phyloP scores from a whole-genome alignment of 352 stramenopile species.

The Hyaloperonospora brassicae region DNA sequence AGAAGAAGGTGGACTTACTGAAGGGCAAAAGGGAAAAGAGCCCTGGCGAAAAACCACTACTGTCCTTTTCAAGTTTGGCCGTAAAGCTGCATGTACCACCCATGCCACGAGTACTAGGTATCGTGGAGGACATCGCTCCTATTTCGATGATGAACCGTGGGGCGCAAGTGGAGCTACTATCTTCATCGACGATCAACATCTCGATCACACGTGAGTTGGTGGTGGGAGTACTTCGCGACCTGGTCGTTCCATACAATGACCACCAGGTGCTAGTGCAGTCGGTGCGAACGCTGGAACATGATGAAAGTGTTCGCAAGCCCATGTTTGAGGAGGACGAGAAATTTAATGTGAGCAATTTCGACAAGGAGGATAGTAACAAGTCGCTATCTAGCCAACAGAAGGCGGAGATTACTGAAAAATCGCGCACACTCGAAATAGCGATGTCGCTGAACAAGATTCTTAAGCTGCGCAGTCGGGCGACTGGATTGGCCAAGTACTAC shows the following conservation, averaged over 20 bases:
- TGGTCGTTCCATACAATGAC: conserved; percentile 52
- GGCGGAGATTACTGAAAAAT: conserved; percentile 28
- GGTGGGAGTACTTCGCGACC: conserved; percentile 37
- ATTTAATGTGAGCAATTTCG: conserved; percentile 49
- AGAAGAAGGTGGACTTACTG: conserved; percentile 20
- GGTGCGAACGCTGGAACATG: conserved; percentile 37
- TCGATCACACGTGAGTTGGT: conserved; percentile 38
- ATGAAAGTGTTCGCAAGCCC: conserved; percentile 30
- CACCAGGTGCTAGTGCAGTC: conserved; percentile 45
- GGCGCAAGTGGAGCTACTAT: conserved; percentile 34
- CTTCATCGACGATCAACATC: conserved; percentile 31
- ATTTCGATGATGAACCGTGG: conserved; percentile 39
- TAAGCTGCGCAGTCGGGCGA: conserved; percentile 32
- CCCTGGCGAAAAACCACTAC: conserved; percentile 24
- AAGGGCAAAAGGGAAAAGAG: conserved; percentile 22
- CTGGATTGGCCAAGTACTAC: conserved; percentile 39
- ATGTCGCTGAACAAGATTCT: conserved; percentile 48
- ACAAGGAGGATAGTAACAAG: conserved; percentile 38
- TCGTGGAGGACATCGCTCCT: conserved; percentile 50
- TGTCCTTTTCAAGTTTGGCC: conserved; percentile 34
- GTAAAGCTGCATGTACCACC: conserved; percentile 47
- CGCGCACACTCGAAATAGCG: conserved; percentile 30
- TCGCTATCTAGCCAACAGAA: conserved; percentile 39
- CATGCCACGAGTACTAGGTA: conserved; percentile 43
- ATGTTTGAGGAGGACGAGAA: conserved; percentile 35